These are phyloP conservation scores for Geotrichum cucujoidarum DNA, from an alignment of 1,139 yeast genomes.

Conservation along the genomic window DNA sequence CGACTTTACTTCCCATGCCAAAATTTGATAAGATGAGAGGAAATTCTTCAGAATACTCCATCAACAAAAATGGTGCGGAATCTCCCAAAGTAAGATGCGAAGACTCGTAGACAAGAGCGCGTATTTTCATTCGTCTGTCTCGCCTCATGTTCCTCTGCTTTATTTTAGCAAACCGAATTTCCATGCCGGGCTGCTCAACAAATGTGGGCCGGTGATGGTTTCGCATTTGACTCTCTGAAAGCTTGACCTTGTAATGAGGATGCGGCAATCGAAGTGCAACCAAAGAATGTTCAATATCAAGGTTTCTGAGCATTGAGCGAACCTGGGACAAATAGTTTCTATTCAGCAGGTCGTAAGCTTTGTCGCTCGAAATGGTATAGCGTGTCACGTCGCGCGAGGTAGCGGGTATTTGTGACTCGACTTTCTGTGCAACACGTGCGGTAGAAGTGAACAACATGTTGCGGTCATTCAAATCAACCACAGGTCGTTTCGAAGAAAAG, in stretches of 20 bases:
- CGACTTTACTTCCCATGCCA: conserved; percentile 94
- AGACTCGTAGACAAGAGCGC: conserved; percentile 65
- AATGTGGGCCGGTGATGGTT: conserved; percentile 78
- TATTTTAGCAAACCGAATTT: conserved; percentile 67
- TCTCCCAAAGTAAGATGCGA: conserved; percentile 82
- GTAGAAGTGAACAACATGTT: conserved; percentile 53
- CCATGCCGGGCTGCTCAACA: conserved; percentile 69
- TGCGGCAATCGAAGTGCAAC: conserved; percentile 85
- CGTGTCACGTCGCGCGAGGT: conserved; percentile 48
- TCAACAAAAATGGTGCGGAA: conserved; percentile 64
- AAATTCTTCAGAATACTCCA: conserved; percentile 88
- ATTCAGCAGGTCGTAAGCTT: conserved; percentile 73
- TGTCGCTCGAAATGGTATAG: conserved; percentile 84
- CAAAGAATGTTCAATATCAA: conserved; percentile 84
- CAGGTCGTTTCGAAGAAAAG: conserved; percentile 41
- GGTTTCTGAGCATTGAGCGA: conserved; percentile 86
- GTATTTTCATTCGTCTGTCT: conserved; percentile 78
- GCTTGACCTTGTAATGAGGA: conserved; percentile 82
- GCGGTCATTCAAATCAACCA: conserved; percentile 84
- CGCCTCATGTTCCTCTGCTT: conserved; percentile 82
- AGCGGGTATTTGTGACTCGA: conserved; percentile 40
- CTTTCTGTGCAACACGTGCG: conserved; percentile 18
- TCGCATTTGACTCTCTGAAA: conserved; percentile 65
- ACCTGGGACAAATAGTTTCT: conserved; percentile 88
- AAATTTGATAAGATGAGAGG: conserved; percentile 80